phyloP scores from a whole-genome alignment of 176 grass and related monocot genomes.

The Olyra latifolia region DNA sequence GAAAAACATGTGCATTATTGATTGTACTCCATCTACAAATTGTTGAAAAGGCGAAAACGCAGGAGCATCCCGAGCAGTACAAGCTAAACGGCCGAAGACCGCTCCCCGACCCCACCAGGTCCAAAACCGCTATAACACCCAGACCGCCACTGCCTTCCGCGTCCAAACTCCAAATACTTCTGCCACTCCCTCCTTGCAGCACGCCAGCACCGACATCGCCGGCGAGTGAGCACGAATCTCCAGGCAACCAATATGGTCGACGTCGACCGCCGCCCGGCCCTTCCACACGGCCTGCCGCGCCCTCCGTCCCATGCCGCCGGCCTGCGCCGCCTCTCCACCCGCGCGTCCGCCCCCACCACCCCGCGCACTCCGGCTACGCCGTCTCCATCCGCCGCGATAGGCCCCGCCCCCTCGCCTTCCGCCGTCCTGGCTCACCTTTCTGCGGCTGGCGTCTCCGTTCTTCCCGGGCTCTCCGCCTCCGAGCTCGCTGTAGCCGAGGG shows the following conservation, averaged over 20 bases:
- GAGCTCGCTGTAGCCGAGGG: constrained; percentile 60
- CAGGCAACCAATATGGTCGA: constrained; percentile 44
- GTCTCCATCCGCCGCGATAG: constrained; percentile 15
- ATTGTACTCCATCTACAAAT: not conserved
- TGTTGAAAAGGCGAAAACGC: not conserved
- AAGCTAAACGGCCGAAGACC: not conserved
- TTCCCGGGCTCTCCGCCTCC: constrained; percentile 59
- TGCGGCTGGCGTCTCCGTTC: constrained; percentile 37
- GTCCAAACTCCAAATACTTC: not conserved
- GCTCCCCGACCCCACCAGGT: not conserved
- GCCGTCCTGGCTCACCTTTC: constrained; percentile 57
- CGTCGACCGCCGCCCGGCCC: constrained; percentile 39
- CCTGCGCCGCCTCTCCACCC: constrained; percentile 67
- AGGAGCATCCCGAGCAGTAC: not conserved
- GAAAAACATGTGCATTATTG: not conserved
- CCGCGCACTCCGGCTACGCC: constrained; percentile 21
- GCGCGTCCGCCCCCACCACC: constrained; percentile 52
- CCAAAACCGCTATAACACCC: not conserved
- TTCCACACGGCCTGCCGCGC: constrained; percentile 39
- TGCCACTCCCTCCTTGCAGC: not conserved
- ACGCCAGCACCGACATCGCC: constrained; percentile 17
- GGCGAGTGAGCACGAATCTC: not conserved
- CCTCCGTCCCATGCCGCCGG: constrained; percentile 49
- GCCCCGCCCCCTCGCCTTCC: constrained; percentile 32
- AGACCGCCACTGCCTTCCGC: not conserved